Conservation (phyloP, 2,329 filamentous ascomycete species). For the Penicillium hordei region DNA sequence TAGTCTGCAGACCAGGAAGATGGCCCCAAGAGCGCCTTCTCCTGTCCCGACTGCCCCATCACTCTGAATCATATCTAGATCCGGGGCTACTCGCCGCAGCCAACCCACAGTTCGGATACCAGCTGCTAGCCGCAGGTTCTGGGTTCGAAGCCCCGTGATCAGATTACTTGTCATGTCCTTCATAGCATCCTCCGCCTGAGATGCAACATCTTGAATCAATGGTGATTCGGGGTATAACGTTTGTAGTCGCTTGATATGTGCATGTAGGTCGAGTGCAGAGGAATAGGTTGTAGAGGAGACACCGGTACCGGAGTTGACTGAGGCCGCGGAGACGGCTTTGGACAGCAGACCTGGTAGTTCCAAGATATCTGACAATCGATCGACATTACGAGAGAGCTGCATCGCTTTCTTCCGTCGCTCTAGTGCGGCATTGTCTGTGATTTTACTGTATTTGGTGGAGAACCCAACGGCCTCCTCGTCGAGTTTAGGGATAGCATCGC, state of each 20-base stretch:
- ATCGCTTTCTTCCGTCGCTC: constrained; percentile 75
- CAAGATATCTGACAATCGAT: constrained; percentile 84
- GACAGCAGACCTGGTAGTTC: constrained; percentile 84
- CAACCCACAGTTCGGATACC: constrained; percentile 90
- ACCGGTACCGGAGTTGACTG: constrained; percentile 38
- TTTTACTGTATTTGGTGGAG: constrained; percentile 77
- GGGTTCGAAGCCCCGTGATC: constrained; percentile 71
- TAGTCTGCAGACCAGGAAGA: constrained; percentile 85
- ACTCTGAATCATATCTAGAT: constrained; percentile 57
- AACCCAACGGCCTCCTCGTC: constrained; percentile 78
- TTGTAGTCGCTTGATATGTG: constrained; percentile 86
- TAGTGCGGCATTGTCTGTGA: constrained; percentile 66
- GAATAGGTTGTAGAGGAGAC: constrained; percentile 70
- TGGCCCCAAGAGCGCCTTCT: constrained; percentile 73
- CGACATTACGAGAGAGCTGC: constrained; percentile 79
- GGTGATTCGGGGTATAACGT: constrained; percentile 77
- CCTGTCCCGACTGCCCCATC: constrained; percentile 29
- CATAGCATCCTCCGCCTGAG: constrained; percentile 83
- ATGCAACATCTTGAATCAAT: constrained; percentile 69
- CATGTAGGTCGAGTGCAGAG: constrained; percentile 83
- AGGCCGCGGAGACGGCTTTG: constrained; percentile 60
- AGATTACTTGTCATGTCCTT: constrained; percentile 84
- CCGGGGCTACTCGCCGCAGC: constrained; percentile 82
- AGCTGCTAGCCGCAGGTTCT: constrained; percentile 80
- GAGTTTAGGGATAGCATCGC: constrained; percentile 71